phyloP scores from a whole-genome alignment of 306 rosid species.

The Sindora glabra region DNA sequence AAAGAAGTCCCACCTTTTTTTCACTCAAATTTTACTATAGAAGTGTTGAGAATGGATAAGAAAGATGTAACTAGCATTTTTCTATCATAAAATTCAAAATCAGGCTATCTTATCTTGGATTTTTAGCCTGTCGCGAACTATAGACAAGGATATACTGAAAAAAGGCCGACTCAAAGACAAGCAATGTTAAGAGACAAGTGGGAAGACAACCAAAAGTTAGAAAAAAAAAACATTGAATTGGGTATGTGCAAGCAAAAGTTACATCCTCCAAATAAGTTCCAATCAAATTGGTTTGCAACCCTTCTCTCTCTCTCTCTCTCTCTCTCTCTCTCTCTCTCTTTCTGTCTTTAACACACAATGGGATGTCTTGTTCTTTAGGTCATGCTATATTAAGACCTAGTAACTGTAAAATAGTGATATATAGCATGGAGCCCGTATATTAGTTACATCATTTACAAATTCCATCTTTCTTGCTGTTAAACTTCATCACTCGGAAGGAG shows the following conservation, averaged over 20 bases:
- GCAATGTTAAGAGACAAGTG: conserved; percentile 31
- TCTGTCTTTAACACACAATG: background rate
- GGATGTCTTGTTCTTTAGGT: conserved; percentile 36
- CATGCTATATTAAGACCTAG: conserved; percentile 60
- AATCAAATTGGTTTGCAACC: conserved; percentile 27
- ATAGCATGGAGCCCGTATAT: conserved; percentile 25
- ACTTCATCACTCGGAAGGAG: conserved; percentile 3
- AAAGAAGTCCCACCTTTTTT: no score
- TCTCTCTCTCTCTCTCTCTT: conserved; percentile 12
- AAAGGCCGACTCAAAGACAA: conserved; percentile 25
- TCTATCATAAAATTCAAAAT: conserved; percentile 29
- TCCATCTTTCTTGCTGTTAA: conserved; percentile 17
- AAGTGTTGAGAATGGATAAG: no score
- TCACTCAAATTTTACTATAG: no score
- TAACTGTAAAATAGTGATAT: conserved; percentile 58
- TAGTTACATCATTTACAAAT: conserved; percentile 20
- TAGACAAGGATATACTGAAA: conserved; percentile 23
- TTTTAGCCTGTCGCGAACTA: conserved; percentile 20
- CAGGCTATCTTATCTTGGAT: conserved; percentile 30
- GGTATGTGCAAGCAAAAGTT: conserved; percentile 24
- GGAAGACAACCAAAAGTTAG: conserved; percentile 27
- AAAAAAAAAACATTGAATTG: conserved; percentile 27
- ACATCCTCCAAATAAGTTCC: conserved; percentile 36
- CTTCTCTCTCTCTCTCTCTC: conserved; percentile 15
- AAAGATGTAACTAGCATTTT: no score